Evolutionary conservation across 768 basidiomycete genomes (phyloP).

Genomic region (Boletus reticulatus): DNA sequence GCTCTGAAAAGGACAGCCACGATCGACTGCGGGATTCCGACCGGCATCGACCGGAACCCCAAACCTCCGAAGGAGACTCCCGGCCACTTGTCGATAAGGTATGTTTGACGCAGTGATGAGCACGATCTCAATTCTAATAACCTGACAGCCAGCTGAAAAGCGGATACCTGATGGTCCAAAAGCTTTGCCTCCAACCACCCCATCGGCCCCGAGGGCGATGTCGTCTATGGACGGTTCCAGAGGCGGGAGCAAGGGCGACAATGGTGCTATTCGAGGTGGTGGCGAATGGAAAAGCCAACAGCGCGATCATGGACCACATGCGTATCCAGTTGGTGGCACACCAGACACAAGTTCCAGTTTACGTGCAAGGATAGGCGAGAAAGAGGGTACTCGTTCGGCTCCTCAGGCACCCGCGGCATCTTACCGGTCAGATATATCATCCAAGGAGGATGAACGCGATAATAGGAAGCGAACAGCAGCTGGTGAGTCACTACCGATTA

Average conservation of each 20-base stretch:
- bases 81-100: constrained; percentile 64
- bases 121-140: constrained; percentile 4
- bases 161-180: constrained; percentile 56
- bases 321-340: constrained; percentile 18
- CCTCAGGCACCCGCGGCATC: constrained; percentile 41
- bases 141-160: constrained; percentile 48
- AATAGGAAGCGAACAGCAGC: constrained; percentile 65
- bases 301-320: constrained; percentile 32
- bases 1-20: constrained; percentile 67
- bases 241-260: constrained; percentile 38
- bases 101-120: constrained; percentile 15
- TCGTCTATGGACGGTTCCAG: constrained; percentile 45
- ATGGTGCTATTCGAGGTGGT: constrained; percentile 36
- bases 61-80: constrained; percentile 48
- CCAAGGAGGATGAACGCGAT: constrained; percentile 66
- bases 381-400: constrained; percentile 43
- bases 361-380: constrained; percentile 60
- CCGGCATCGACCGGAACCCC: constrained; percentile 64
- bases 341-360: constrained; percentile 37
- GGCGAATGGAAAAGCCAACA: constrained; percentile 50
- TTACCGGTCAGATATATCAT: constrained; percentile 44
- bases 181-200: constrained; percentile 53
- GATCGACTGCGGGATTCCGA: constrained; percentile 69
- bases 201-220: constrained; percentile 75
- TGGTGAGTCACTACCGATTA: constrained; percentile 44